These are phyloP conservation scores for Eucalyptus viminalis DNA, from an alignment of 345 rosid species.

Conservation along the genomic window DNA sequence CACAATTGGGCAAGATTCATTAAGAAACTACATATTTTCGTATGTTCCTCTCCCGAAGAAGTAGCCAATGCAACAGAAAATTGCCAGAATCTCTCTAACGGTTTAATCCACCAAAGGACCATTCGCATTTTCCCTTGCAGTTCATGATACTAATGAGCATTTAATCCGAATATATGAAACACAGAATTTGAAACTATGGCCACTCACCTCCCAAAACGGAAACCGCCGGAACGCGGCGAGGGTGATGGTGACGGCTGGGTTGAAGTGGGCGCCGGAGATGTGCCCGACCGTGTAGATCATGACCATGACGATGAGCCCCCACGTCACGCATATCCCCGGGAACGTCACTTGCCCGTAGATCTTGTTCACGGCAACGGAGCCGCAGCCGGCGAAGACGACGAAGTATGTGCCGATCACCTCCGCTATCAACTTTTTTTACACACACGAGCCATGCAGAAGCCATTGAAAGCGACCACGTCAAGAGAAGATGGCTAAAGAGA, in stretches of 20 bases:
- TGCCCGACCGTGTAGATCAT: slow-evolving; percentile 39
- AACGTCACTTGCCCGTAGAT: slow-evolving; percentile 32
- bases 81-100: background rate
- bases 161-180: background rate
- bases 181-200: background rate
- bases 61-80: background rate
- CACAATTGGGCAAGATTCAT: background rate
- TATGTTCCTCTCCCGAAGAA: background rate
- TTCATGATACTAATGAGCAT: background rate
- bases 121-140: background rate
- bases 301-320: slow-evolving; percentile 44
- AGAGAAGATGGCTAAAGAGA: background rate
- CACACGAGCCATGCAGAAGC: background rate
- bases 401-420: slow-evolving; percentile 37
- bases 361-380: slow-evolving; percentile 29
- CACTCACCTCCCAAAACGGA: slow-evolving; percentile 9
- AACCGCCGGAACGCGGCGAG: slow-evolving; percentile 6
- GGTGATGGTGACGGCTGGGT: slow-evolving; percentile 38
- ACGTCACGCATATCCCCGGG: slow-evolving; percentile 28
- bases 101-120: background rate
- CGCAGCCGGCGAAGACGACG: slow-evolving; percentile 34
- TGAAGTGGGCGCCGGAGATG: slow-evolving; percentile 44
- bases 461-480: background rate
- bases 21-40: background rate
- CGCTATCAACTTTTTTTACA: slow-evolving; percentile 15